Base-by-base conservation (phyloP, 257 asterid species). In the Petunia secreta region DNA sequence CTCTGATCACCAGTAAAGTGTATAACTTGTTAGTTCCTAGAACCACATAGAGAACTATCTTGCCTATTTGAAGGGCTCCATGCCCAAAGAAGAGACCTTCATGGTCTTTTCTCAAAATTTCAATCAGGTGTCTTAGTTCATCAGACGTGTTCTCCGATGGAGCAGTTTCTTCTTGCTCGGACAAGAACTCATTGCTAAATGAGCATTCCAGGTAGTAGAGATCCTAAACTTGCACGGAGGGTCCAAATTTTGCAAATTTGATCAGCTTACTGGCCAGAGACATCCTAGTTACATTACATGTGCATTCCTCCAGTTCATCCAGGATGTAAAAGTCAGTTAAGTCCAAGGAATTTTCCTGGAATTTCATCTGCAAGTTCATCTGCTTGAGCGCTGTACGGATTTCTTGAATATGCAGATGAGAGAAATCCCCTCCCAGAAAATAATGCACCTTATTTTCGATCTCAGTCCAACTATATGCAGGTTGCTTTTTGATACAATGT, bases 401-500 rank as follows among this genome's bases (percentile, higher is more conserved):
- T 41, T 75, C 52, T 7, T 14, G 80, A 39, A 75, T 81, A 10
- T 14, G 36, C 4, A 81, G 81, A 82, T 82, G 81, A 75, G 81
- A 75, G 14, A 44, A 25, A 76, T 82, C 84, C 46, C 78, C 84
- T 75, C 77, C 84, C 37, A 63, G 71, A 43, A 82, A 75, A 59
- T 8, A 53, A 65, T 76, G 84, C 6, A 82, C 78, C 52, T 76
- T 58, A 34, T 57, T 82, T 54, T 50, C 78, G 4, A 65, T 39
- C 74, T 82, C 84, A 1, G 63, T 82, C 84, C 84, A 82, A 82
- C 84, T 82, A 57, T 68, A 82, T 16, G 81, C 81, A 13, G 81
- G 81, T 52, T 82, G 80, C 63, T 78, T 83, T 71, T 57, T 79
- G 6, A 83, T 43, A 0, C 83, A 83, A 68, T 74, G 65, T 50